A percentile compares a stretch with the other conserved stretches of the same genome.
Conservation (phyloP, 768 basidiomycete species). For the Hydnomerulius pinastri region DNA sequence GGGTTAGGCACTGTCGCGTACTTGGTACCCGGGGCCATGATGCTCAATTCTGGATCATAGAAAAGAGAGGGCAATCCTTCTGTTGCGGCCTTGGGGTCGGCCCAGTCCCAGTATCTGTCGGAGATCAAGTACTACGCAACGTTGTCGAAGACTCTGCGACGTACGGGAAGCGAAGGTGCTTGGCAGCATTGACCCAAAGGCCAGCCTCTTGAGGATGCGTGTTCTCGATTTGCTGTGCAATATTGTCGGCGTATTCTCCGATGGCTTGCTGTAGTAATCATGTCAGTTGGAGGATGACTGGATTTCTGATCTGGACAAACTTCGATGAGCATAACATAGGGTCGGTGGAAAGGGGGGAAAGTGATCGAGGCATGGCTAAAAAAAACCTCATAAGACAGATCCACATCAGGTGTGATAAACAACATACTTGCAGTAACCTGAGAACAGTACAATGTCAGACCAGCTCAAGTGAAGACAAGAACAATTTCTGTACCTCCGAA, state of each 20-base stretch:
- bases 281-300: neutral
- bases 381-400: neutral
- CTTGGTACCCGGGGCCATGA: too few relatives aligned
- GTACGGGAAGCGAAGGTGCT: slow-evolving; percentile 30
- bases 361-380: slow-evolving; percentile 22
- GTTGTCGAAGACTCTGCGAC: slow-evolving; percentile 1
- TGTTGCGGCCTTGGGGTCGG: too few relatives aligned
- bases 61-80: too few relatives aligned
- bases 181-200: slow-evolving; percentile 20
- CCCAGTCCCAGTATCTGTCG: slow-evolving; percentile 29
- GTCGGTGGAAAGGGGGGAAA: slow-evolving; percentile 29
- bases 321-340: slow-evolving; percentile 30
- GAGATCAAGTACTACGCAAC: neutral
- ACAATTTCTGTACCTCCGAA: slow-evolving; percentile 23
- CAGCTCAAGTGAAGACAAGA: neutral
- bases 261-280: slow-evolving; percentile 24
- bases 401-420: neutral
- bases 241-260: slow-evolving; percentile 23
- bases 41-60: too few relatives aligned
- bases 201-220: slow-evolving; percentile 17
- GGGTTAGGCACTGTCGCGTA: too few relatives aligned
- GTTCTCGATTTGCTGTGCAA: slow-evolving; percentile 27
- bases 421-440: slow-evolving; percentile 31
- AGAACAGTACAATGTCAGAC: neutral
- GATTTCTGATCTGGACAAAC: slow-evolving; percentile 3